Evolutionary conservation across 73 alveolate species (phyloP).

Genomic region (Paramecium sonneborni): DNA sequence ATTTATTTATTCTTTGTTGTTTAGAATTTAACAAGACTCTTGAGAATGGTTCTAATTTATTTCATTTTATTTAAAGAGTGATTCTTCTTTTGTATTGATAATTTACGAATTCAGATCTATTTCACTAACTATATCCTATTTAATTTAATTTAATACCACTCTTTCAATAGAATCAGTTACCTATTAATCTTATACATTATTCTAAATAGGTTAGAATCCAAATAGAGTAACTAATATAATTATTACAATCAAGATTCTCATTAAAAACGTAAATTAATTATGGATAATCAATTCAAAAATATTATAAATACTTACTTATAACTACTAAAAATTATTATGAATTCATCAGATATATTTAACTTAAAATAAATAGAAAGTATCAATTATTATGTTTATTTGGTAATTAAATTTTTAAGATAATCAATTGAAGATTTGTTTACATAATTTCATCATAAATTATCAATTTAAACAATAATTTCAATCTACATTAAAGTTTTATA

Average conservation of each 20-base stretch:
- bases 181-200: neutral
- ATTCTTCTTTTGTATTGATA: too few relatives aligned
- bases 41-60: neutral
- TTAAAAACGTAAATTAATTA: neutral
- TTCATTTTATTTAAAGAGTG: too few relatives aligned
- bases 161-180: too few relatives aligned
- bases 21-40: neutral
- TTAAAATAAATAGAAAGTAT: slow-evolving; percentile 74
- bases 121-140: too few relatives aligned
- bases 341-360: slow-evolving; percentile 82
- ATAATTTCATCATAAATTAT: slow-evolving; percentile 66
- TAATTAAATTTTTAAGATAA: slow-evolving; percentile 77
- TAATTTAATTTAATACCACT: too few relatives aligned
- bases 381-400: slow-evolving; percentile 74
- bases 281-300: slow-evolving; percentile 40
- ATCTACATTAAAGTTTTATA: slow-evolving; percentile 34
- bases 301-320: neutral
- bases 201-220: neutral
- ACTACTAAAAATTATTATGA: slow-evolving; percentile 70
- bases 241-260: neutral
- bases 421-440: slow-evolving; percentile 75
- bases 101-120: too few relatives aligned
- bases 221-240: neutral
- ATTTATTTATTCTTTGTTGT: too few relatives aligned
- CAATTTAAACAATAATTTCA: slow-evolving; percentile 75